These are phyloP conservation scores for Mariannaea elegans DNA, from an alignment of 2,329 filamentous ascomycete species.

Conservation along the genomic window DNA sequence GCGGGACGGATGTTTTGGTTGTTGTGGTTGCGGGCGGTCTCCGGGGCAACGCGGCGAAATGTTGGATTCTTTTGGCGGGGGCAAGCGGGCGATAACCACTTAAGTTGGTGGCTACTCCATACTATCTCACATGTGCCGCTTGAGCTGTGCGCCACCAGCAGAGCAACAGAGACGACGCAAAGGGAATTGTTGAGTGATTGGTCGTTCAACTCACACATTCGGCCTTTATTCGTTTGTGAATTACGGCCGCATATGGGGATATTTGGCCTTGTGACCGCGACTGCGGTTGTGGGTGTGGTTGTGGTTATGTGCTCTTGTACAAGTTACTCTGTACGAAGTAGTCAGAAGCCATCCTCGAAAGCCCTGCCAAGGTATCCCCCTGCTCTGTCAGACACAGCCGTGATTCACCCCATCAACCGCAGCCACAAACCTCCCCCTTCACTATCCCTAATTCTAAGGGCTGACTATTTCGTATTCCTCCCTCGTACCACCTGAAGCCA, in stretches of 20 bases:
- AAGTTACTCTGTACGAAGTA: too few species aligned
- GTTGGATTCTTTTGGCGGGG: not conserved
- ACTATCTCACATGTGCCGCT: not conserved
- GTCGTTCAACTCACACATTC: not conserved
- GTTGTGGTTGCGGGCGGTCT: conserved; percentile 2
- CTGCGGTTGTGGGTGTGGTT: too few species aligned
- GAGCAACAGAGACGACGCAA: not conserved
- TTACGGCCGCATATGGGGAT: not conserved
- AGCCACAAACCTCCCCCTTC: not conserved
- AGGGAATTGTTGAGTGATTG: not conserved
- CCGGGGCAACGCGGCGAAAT: conserved; percentile 1
- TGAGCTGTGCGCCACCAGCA: conserved; percentile 9
- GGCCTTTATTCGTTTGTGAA: not conserved
- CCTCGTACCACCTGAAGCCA: not conserved
- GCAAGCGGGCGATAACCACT: not conserved
- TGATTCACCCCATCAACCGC: conserved; percentile 16
- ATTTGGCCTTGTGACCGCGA: not conserved
- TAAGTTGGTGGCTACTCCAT: not conserved
- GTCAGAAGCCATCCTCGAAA: too few species aligned
- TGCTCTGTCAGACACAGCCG: not conserved
- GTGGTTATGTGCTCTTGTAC: too few species aligned
- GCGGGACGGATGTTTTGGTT: conserved; percentile 15
- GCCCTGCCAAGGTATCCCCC: not conserved
- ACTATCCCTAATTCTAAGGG: not conserved
- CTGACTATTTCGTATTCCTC: not conserved